Base-by-base conservation (phyloP, 805 yeast species). In the Saccharomycopsis fermentans region DNA sequence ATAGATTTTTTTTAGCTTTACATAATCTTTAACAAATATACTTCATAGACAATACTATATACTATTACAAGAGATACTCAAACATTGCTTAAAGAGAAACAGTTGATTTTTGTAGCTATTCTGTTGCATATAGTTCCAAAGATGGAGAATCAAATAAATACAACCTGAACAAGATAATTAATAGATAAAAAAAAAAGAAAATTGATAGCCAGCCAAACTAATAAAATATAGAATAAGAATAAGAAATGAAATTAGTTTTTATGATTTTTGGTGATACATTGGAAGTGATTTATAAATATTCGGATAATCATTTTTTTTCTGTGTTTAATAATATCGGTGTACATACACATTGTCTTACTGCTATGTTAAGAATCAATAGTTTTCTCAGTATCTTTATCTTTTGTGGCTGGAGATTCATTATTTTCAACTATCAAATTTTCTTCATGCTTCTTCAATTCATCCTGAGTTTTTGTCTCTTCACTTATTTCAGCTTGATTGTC, bases 401-500 rank as follows among this genome's bases (percentile, higher is more conserved):
- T 17, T 14, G 29, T 19, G 29, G 27, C n/a, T 43, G 50, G n/a
- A 11, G 14, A 9, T 43, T 11, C 29, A 3, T 19, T 9, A 24
- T 3, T 21, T 9, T 43, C 29, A 21, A 24, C 26, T 6, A 8
- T 12, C 50, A 8, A 19, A 21, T 37, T 26, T 43, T 24, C 12
- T 43, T 43, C 50, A 12, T 9, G 4, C 11, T 21, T 29, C 29
- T 43, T 43, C 26, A 16, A 4, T 21, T 19, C 29, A 9, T 43
- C n/a, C n/a, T 21, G 4, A 21, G 9, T 21, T 21, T 21, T 43
- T 3, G 1, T 24, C 4, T 24, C 26, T 8, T 43, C n/a, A 11
- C 24, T 24, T 21, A 3, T 2, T 24, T 11, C 29, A 19, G 29
- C 16, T 43, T 64, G 66, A 24, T 67, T 72, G 27, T 59, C 63